These are phyloP conservation scores for Nemophila menziesii DNA, from an alignment of 257 asterid species.

Conservation along the genomic window DNA sequence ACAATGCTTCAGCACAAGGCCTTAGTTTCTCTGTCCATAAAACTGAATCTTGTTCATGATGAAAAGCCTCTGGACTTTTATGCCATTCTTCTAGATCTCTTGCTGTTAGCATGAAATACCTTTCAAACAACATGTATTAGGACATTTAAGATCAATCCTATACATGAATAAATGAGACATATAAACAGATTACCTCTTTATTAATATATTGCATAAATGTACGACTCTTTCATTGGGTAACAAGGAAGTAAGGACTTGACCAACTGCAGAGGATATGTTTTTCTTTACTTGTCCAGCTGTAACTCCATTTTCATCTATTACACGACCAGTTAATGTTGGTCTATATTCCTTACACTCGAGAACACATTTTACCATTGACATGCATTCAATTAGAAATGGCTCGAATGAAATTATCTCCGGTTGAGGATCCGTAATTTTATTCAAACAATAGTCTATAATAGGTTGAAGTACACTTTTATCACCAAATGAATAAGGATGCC, in stretches of 20 bases:
- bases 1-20: constrained; percentile 95
- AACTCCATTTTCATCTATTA: constrained; percentile 64
- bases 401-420: constrained; percentile 57
- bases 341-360: constrained; percentile 91
- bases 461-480: constrained; percentile 68
- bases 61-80: constrained; percentile 76
- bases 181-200: constrained; percentile 46
- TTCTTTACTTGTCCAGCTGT: constrained; percentile 81
- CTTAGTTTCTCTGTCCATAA: constrained; percentile 92
- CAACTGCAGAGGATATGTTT: constrained; percentile 53
- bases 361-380: constrained; percentile 76
- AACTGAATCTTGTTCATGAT: constrained; percentile 91
- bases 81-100: constrained; percentile 90
- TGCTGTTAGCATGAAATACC: constrained; percentile 84
- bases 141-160: constrained; percentile 1
- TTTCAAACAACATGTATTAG: constrained; percentile 23
- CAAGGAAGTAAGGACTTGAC: constrained; percentile 63
- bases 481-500: constrained; percentile 97
- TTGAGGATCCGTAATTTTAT: constrained; percentile 73
- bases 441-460: constrained; percentile 69
- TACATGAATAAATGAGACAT: neutral
- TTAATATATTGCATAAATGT: constrained; percentile 70
- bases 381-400: constrained; percentile 76
- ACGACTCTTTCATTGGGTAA: constrained; percentile 77
- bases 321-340: constrained; percentile 74